A percentile compares a stretch with the other conserved stretches of the same genome.
Evolutionary conservation across 495 filamentous ascomycete genomes (phyloP).

Genomic region (Neurospora sp.): DNA sequence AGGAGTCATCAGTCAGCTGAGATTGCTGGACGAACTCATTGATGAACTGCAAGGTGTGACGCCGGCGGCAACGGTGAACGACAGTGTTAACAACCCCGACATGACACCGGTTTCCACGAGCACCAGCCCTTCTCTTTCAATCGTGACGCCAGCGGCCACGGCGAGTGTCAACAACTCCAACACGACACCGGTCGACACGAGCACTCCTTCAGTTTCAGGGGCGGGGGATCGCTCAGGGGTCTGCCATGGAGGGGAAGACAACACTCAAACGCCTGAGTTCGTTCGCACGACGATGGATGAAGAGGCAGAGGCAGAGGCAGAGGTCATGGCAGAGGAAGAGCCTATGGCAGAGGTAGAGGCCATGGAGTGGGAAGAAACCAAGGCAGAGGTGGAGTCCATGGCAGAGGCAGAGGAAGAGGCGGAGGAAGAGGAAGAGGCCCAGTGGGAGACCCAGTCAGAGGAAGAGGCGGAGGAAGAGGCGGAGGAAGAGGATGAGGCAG

Average conservation of each 20-base stretch:
- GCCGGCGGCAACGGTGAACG: background rate
- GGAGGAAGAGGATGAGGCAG: no score
- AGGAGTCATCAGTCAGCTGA: background rate
- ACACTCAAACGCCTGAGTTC: background rate
- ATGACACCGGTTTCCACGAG: background rate
- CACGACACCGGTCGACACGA: background rate
- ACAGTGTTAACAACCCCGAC: background rate
- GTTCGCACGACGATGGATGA: background rate
- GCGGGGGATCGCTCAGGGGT: background rate
- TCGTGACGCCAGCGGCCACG: background rate
- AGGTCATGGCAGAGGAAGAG: background rate
- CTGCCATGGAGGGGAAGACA: background rate
- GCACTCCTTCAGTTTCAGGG: background rate
- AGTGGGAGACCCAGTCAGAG: background rate
- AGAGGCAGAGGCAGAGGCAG: background rate
- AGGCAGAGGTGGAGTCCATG: background rate
- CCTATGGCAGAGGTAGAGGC: background rate
- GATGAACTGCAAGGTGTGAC: background rate
- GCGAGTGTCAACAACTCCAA: background rate
- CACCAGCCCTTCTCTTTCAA: background rate
- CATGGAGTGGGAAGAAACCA: no score
- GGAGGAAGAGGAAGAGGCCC: background rate
- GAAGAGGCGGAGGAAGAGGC: background rate
- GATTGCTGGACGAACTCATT: background rate
- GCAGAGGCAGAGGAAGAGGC: no score